phyloP scores from a whole-genome alignment of 495 filamentous ascomycete genomes.

The Podospora pseudocomata region DNA sequence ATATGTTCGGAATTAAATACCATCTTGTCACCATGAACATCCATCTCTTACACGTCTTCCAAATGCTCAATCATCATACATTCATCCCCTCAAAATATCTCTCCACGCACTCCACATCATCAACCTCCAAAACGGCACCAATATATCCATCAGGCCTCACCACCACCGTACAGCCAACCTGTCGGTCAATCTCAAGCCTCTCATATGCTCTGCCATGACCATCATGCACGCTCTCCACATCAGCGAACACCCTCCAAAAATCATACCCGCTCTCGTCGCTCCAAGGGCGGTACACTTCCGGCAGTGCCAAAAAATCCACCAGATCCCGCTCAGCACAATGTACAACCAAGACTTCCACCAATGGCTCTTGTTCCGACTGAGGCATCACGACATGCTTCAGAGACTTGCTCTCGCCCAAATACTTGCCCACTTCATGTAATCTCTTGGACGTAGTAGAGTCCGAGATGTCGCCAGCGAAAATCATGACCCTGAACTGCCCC shows the following conservation, averaged over 20 bases:
- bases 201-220: slow-evolving; percentile 59
- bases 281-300: slow-evolving; percentile 52
- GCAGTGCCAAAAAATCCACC: slow-evolving; percentile 54
- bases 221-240: slow-evolving; percentile 55
- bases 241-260: slow-evolving; percentile 61
- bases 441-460: neutral
- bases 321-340: slow-evolving; percentile 48
- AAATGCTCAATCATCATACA: neutral
- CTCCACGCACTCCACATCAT: slow-evolving; percentile 22
- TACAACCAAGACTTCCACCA: slow-evolving; percentile 53
- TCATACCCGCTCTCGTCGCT: slow-evolving; percentile 57
- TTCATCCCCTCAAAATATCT: slow-evolving; percentile 22
- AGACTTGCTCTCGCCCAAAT: neutral
- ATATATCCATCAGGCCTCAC: slow-evolving; percentile 61
- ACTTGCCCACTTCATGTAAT: slow-evolving; percentile 11
- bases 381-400: slow-evolving; percentile 11
- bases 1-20: no score
- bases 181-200: slow-evolving; percentile 55
- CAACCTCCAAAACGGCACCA: slow-evolving; percentile 50
- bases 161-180: slow-evolving; percentile 54
- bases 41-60: neutral
- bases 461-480: slow-evolving; percentile 21
- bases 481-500: slow-evolving; percentile 17
- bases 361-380: neutral
- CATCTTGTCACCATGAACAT: no score